Conservation (phyloP, 192 early-diverging fungal genomes). For the Backusella macrospora region DNA sequence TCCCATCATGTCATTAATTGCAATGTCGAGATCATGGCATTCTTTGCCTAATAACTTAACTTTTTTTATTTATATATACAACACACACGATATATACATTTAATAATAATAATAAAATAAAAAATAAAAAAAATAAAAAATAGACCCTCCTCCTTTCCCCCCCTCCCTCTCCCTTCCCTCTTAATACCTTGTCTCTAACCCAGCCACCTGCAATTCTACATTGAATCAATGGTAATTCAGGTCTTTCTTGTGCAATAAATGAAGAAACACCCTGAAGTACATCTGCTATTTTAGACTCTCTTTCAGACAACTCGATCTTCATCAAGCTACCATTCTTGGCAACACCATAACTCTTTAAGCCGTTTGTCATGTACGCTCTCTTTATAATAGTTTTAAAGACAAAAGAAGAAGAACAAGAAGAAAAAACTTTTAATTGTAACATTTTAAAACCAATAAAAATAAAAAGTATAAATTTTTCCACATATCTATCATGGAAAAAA, state of each 20-base stretch:
- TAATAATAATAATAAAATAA: background rate
- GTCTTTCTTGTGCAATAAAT: conserved; percentile 49
- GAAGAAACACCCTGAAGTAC: conserved; percentile 65
- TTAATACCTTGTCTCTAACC: conserved; percentile 92
- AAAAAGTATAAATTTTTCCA: background rate
- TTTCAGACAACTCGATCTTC: conserved; percentile 56
- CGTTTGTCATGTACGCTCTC: conserved; percentile 1
- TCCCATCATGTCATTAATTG: conserved; percentile 92
- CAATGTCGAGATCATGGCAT: conserved; percentile 93
- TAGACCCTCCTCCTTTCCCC: background rate
- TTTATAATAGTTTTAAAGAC: background rate
- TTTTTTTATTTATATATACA: no score
- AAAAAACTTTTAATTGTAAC: conserved; percentile 1
- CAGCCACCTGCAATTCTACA: conserved; percentile 97
- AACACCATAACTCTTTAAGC: conserved; percentile 23
- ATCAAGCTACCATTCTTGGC: conserved; percentile 30
- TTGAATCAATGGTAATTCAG: conserved; percentile 54
- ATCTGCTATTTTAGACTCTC: conserved; percentile 70
- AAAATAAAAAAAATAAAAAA: background rate
- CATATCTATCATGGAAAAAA: background rate
- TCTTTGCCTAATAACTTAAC: conserved; percentile 78
- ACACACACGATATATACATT: no score
- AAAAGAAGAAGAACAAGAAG: background rate
- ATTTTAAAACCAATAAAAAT: background rate
- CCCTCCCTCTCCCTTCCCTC: background rate